Percentiles rank a stretch among this genome's conserved stretches.
Evolutionary conservation across 164 flowering plant genomes (phyloP).

Genomic region (Macadamia tetraphylla): DNA sequence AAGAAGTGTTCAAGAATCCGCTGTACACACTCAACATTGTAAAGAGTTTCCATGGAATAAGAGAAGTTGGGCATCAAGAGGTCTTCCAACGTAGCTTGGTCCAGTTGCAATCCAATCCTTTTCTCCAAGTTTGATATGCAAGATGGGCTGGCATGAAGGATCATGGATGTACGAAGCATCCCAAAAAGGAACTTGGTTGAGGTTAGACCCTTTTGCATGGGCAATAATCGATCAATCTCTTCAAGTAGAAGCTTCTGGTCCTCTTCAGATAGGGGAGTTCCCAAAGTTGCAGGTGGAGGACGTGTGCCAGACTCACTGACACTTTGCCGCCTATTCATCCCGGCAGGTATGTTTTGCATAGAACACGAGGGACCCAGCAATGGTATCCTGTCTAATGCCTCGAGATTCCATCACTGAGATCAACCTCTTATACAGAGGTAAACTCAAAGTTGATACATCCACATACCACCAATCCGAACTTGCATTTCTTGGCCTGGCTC

Average conservation of each 20-base stretch:
- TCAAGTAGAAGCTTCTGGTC: slow-evolving; percentile 71
- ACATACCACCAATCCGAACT: slow-evolving; percentile 96
- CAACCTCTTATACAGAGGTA: slow-evolving; percentile 68
- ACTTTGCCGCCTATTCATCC: slow-evolving; percentile 48
- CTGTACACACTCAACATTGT: slow-evolving; percentile 88
- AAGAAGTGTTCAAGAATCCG: slow-evolving; percentile 81
- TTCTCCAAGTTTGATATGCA: slow-evolving; percentile 72
- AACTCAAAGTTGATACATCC: slow-evolving; percentile 66
- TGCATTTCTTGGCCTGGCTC: slow-evolving; percentile 65
- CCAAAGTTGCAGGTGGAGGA: neutral
- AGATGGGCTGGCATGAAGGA: slow-evolving; percentile 55
- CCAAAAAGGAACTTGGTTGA: slow-evolving; percentile 76
- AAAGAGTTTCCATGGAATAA: slow-evolving; percentile 78
- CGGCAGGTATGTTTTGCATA: slow-evolving; percentile 77
- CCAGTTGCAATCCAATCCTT: slow-evolving; percentile 84
- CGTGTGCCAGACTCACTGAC: no score
- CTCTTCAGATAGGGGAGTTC: slow-evolving; percentile 55
- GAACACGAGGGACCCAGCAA: slow-evolving; percentile 62
- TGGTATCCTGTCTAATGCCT: slow-evolving; percentile 60
- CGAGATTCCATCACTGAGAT: slow-evolving; percentile 74
- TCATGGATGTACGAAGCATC: slow-evolving; percentile 75
- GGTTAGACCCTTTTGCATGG: slow-evolving; percentile 61
- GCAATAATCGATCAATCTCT: slow-evolving; percentile 72
- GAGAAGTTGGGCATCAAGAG: slow-evolving; percentile 85
- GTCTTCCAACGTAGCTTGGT: slow-evolving; percentile 84